Percentiles rank a stretch among this genome's conserved stretches.
Conservation (phyloP, 163 green algal species). For the Chloroidium sp. region DNA sequence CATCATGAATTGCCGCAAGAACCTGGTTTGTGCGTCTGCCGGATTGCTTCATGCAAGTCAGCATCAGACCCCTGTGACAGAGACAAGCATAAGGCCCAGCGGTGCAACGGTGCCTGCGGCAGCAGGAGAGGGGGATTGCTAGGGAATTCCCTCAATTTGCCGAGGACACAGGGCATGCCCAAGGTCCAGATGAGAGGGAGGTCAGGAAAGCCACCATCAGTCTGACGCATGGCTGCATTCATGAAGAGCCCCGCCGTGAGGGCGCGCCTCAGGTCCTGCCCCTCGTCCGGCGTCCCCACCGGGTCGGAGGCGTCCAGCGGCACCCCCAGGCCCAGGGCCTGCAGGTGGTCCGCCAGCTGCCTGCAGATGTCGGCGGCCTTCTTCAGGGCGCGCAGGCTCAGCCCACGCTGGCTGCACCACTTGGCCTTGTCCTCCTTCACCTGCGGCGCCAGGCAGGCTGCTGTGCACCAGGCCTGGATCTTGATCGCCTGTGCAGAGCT, state of each 20-base stretch:
- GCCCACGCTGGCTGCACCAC: slow-evolving; percentile 72
- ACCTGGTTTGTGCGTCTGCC: no score
- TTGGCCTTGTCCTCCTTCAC: slow-evolving; percentile 24
- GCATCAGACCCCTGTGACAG: no score
- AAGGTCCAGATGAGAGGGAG: no score
- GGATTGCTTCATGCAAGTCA: no score
- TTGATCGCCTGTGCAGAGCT: no score
- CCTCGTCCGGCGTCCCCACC: slow-evolving; percentile 22
- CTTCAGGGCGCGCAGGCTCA: slow-evolving; percentile 65
- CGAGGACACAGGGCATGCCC: no score
- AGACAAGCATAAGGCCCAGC: no score
- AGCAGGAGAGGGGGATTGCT: neutral
- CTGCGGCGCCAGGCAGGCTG: neutral
- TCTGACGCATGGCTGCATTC: slow-evolving; percentile 60
- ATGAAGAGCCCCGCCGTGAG: slow-evolving; percentile 74
- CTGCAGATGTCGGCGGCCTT: slow-evolving; percentile 67
- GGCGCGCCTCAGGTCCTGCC: slow-evolving; percentile 34
- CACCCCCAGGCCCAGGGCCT: neutral
- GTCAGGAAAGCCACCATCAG: slow-evolving; percentile 30
- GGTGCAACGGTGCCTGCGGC: neutral
- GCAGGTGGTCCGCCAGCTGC: slow-evolving; percentile 51
- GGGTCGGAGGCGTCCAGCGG: neutral
- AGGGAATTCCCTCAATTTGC: no score
- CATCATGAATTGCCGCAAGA: no score
- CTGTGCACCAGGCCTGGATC: no score